These are phyloP conservation scores for Eragrostis nindensis DNA, from an alignment of 176 grass and related monocot genomes.

Conservation along the genomic window DNA sequence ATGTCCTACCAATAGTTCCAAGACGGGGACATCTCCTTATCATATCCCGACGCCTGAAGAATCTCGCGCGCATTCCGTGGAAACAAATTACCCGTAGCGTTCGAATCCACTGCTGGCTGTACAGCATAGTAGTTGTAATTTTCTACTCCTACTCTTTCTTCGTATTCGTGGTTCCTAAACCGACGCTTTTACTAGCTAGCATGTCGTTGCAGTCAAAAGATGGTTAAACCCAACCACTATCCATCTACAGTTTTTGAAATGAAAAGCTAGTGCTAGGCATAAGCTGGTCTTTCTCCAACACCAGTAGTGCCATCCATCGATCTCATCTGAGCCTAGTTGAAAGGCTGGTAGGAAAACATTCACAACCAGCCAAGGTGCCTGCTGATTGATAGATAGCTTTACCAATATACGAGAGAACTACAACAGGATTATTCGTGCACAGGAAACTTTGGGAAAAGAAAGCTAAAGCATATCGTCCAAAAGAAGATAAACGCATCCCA, in stretches of 20 bases:
- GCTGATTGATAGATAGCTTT: background rate
- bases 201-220: conserved; percentile 18
- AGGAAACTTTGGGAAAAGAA: background rate
- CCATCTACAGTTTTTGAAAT: conserved; percentile 1
- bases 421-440: background rate
- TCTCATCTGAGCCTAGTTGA: background rate
- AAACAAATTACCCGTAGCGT: background rate
- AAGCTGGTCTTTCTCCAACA: background rate
- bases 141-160: background rate
- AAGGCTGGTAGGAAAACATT: background rate
- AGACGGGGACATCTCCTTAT: conserved; percentile 8
- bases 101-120: background rate
- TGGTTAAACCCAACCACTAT: background rate
- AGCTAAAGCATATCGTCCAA: background rate
- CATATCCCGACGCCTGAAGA: conserved; percentile 10
- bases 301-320: background rate
- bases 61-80: background rate
- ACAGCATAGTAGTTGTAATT: background rate
- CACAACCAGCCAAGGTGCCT: background rate
- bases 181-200: background rate
- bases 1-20: background rate
- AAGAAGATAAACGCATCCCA: background rate
- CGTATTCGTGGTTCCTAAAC: background rate
- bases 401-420: too few relatives aligned
- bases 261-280: background rate